These are phyloP conservation scores for Spiromastix sp. DNA, from an alignment of 2,329 filamentous ascomycete genomes.

Conservation along the genomic window DNA sequence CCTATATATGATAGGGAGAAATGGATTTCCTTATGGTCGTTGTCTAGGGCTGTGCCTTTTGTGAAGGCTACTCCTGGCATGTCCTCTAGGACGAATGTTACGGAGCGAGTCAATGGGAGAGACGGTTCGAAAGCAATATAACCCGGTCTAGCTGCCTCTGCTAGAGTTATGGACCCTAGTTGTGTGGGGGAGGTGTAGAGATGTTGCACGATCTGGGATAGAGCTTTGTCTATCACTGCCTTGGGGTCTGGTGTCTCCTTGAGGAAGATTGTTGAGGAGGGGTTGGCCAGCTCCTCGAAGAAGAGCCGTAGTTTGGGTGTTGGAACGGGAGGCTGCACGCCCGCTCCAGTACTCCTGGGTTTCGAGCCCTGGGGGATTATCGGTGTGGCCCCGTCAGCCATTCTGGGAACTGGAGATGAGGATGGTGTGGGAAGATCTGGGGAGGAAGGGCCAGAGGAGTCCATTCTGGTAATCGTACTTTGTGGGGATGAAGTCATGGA, in stretches of 20 bases:
- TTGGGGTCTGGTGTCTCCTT: conserved; percentile 50
- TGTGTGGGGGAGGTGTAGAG: conserved; percentile 53
- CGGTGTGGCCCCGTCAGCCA: background rate
- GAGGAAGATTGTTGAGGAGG: conserved; percentile 59
- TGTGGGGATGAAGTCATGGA: too few species aligned
- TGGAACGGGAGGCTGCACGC: background rate
- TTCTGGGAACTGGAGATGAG: background rate
- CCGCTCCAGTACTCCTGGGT: background rate
- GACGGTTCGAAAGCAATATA: conserved; percentile 19
- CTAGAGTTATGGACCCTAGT: conserved; percentile 9
- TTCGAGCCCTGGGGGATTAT: background rate
- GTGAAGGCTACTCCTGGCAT: conserved; percentile 88
- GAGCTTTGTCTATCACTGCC: conserved; percentile 49
- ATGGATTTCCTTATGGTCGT: conserved; percentile 88
- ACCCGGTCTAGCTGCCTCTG: background rate
- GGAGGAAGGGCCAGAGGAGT: too few species aligned
- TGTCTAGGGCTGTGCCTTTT: conserved; percentile 64
- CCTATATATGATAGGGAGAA: conserved; percentile 67
- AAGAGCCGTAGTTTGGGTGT: conserved; percentile 27
- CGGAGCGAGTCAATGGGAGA: conserved; percentile 62
- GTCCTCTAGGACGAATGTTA: conserved; percentile 69
- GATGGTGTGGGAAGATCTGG: background rate
- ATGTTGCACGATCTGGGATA: conserved; percentile 57
- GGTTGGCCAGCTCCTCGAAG: conserved; percentile 22
- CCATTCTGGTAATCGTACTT: too few species aligned